phyloP scores from a whole-genome alignment of 1,284 basidiomycete genomes.

The Ganoderma multipileum region DNA sequence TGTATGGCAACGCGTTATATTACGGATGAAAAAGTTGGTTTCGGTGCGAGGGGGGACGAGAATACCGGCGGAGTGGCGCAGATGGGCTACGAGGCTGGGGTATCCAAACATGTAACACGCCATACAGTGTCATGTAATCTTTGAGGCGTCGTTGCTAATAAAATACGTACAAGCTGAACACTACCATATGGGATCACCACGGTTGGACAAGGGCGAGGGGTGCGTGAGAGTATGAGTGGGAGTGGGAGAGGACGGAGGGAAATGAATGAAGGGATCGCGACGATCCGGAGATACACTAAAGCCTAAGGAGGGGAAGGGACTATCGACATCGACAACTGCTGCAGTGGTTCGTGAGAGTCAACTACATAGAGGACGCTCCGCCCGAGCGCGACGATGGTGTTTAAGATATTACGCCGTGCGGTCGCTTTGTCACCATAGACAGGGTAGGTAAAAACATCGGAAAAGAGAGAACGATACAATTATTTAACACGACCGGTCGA shows the following conservation, averaged over 20 bases:
- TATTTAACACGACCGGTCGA: slow-evolving; percentile 5
- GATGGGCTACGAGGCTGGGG: slow-evolving; percentile 4
- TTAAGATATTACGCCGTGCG: not conserved
- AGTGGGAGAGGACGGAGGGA: slow-evolving; percentile 6
- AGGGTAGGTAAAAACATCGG: not conserved
- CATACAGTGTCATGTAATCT: slow-evolving; percentile 14
- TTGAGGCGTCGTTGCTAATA: slow-evolving; percentile 21
- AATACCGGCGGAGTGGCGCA: not conserved
- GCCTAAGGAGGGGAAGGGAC: slow-evolving; percentile 22
- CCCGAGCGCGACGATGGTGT: not conserved
- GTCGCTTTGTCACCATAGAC: not conserved
- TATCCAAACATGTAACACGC: slow-evolving; percentile 22
- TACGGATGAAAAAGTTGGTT: not conserved
- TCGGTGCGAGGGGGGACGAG: not conserved
- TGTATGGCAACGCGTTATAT: not conserved
- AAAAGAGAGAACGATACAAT: slow-evolving; percentile 12
- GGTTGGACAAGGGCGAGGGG: not conserved
- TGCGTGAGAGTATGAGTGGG: not conserved
- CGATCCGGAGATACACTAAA: not conserved
- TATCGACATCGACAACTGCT: slow-evolving; percentile 22
- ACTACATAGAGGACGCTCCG: not conserved
- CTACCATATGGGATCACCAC: slow-evolving; percentile 29
- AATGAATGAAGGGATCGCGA: not conserved
- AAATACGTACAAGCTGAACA: slow-evolving; percentile 29
- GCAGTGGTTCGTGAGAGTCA: not conserved